These are phyloP conservation scores for Hanseniaspora gamundiae DNA, from an alignment of 1,139 yeast genomes.

Conservation along the genomic window DNA sequence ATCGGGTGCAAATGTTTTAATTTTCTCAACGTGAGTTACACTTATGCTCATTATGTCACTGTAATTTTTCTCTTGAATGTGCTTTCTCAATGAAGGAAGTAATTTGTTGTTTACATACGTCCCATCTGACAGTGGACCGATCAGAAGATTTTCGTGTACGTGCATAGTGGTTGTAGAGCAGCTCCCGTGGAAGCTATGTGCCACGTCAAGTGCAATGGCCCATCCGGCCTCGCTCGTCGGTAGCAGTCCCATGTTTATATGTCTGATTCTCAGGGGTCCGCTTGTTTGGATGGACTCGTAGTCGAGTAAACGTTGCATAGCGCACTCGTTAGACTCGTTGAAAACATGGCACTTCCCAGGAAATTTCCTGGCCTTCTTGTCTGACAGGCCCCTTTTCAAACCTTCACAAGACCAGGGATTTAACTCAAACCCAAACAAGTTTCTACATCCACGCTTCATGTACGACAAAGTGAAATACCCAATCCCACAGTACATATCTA, in stretches of 20 bases:
- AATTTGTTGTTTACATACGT: slow-evolving; percentile 10
- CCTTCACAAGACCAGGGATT: slow-evolving; percentile 83
- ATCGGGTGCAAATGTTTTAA: slow-evolving; percentile 82
- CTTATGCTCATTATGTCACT: slow-evolving; percentile 5
- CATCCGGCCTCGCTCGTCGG: slow-evolving; percentile 61
- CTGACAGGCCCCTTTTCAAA: slow-evolving; percentile 39
- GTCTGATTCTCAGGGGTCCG: slow-evolving; percentile 31
- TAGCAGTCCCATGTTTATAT: slow-evolving; percentile 64
- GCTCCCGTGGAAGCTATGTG: slow-evolving; percentile 9
- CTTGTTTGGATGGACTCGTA: slow-evolving; percentile 1
- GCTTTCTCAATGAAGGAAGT: neutral
- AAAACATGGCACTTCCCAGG: slow-evolving; percentile 21
- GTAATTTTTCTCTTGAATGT: slow-evolving; percentile 4
- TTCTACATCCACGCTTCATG: slow-evolving; percentile 38
- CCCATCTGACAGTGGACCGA: slow-evolving; percentile 27
- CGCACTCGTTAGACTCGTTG: slow-evolving; percentile 48
- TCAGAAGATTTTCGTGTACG: slow-evolving; percentile 64
- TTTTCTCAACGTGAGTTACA: slow-evolving; percentile 32
- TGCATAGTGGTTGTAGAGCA: slow-evolving; percentile 33
- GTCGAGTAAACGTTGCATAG: slow-evolving; percentile 31
- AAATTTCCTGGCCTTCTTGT: slow-evolving; percentile 31
- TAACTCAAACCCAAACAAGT: slow-evolving; percentile 67
- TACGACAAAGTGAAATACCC: slow-evolving; percentile 77
- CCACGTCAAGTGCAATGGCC: slow-evolving; percentile 32
- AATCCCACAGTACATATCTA: slow-evolving; percentile 75